These are phyloP conservation scores for Wickerhamiella slavikovae DNA, from an alignment of 805 yeast genomes.

Conservation along the genomic window DNA sequence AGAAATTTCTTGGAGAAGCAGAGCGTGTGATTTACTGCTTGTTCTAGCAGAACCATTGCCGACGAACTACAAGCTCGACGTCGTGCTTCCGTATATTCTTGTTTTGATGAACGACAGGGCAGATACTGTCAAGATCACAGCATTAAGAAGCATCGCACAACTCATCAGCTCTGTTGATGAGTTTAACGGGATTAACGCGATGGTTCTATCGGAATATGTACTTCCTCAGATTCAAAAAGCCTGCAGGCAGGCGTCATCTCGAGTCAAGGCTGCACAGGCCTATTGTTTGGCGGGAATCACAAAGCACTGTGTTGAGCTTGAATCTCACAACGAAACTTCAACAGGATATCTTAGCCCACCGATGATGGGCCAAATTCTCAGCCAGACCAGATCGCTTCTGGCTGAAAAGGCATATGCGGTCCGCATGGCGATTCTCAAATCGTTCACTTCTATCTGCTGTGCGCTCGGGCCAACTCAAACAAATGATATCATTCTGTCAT, in stretches of 20 bases:
- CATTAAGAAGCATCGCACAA: constrained; percentile 46
- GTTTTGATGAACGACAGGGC: constrained; percentile 50
- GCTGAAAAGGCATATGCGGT: constrained; percentile 53
- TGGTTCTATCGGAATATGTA: constrained; percentile 64
- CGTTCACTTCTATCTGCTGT: constrained; percentile 58
- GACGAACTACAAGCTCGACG: constrained; percentile 71
- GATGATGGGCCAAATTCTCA: constrained; percentile 34
- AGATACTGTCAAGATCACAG: constrained; percentile 42
- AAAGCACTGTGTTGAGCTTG: constrained; percentile 24
- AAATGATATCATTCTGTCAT: constrained; percentile 74
- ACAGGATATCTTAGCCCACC: not conserved
- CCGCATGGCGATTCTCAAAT: constrained; percentile 43
- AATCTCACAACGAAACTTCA: not conserved
- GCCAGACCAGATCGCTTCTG: constrained; percentile 38
- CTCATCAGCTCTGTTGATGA: constrained; percentile 40
- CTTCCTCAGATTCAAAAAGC: constrained; percentile 43
- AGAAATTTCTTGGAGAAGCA: constrained; percentile 35
- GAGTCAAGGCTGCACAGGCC: constrained; percentile 50
- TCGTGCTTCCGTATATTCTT: constrained; percentile 64
- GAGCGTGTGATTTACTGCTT: constrained; percentile 56
- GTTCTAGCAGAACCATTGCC: constrained; percentile 55
- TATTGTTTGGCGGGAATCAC: constrained; percentile 57
- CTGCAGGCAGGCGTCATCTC: constrained; percentile 21
- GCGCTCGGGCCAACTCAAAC: constrained; percentile 76
- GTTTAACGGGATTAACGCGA: constrained; percentile 54